Percentiles rank a stretch among this genome's conserved stretches.
phyloP scores from a whole-genome alignment of 805 yeast species.

The Teunomyces lycoperdinae region DNA sequence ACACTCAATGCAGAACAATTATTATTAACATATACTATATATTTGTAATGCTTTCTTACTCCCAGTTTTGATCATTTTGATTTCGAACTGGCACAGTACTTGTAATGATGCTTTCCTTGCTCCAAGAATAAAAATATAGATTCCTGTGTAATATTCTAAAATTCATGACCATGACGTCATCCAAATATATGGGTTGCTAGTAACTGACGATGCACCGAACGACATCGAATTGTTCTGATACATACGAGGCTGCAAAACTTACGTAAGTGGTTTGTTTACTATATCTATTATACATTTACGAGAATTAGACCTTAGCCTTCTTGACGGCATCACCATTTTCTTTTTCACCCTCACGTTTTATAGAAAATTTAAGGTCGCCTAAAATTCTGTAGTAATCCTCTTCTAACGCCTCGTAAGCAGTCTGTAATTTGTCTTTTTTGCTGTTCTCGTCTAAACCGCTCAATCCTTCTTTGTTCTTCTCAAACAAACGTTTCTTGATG shows the following conservation, averaged over 20 bases:
- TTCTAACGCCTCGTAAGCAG: constrained; percentile 66
- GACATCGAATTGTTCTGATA: not conserved
- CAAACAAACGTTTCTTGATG: constrained; percentile 72
- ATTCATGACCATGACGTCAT: constrained; percentile 2
- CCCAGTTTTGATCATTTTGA: too few relatives aligned
- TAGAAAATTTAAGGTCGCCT: constrained; percentile 20
- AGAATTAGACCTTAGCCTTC: constrained; percentile 4
- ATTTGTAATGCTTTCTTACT: too few relatives aligned
- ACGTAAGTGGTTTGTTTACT: not conserved
- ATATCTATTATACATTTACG: not conserved
- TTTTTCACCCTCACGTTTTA: constrained; percentile 15
- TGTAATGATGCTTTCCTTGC: not conserved
- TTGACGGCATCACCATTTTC: not conserved
- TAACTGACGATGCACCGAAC: constrained; percentile 1
- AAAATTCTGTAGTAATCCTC: constrained; percentile 69
- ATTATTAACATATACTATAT: too few relatives aligned
- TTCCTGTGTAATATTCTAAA: not conserved
- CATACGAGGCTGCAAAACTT: not conserved
- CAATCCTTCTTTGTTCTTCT: constrained; percentile 79
- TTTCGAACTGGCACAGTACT: too few relatives aligned
- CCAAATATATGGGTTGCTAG: constrained; percentile 1
- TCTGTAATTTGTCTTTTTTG: constrained; percentile 68
- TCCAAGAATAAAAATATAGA: not conserved
- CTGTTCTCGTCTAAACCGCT: constrained; percentile 60
- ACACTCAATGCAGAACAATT: not conserved